A percentile compares a stretch with the other conserved stretches of the same genome.
Conservation (phyloP, 805 yeast genomes). For the Metschnikowia bowlesiae region DNA sequence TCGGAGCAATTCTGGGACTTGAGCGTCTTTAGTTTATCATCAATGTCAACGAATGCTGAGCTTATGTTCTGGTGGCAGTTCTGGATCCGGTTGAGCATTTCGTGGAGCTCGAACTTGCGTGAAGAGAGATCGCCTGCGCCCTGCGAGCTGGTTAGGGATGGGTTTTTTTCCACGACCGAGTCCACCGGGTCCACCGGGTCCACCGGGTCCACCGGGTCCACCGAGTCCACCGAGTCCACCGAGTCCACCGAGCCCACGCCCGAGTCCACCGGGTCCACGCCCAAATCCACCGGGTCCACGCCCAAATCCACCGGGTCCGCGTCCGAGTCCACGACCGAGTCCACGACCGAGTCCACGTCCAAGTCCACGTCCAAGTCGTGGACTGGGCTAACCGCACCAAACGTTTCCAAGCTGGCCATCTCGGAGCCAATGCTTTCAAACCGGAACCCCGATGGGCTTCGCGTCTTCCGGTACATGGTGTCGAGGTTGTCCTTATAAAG, state of each 20-base stretch:
- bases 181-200: too few species aligned
- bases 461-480: conserved; percentile 5
- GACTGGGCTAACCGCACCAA: not conserved
- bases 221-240: too few species aligned
- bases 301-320: too few species aligned
- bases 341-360: conserved; percentile 19
- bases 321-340: not conserved
- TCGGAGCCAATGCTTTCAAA: conserved; percentile 2
- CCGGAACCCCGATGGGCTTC: not conserved
- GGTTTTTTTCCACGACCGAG: conserved; percentile 19
- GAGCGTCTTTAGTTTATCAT: conserved; percentile 6
- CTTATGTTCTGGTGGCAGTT: conserved; percentile 9
- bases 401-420: conserved; percentile 5
- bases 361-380: conserved; percentile 18
- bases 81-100: conserved; percentile 10
- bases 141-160: not conserved
- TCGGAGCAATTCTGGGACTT: conserved; percentile 13
- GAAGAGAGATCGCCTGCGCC: not conserved
- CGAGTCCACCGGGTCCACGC: too few species aligned
- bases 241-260: conserved; percentile 15
- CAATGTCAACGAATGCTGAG: conserved; percentile 6
- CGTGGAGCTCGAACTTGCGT: conserved; percentile 9
- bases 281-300: too few species aligned
- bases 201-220: too few species aligned
- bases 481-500: conserved; percentile 11